A percentile compares a stretch with the other conserved stretches of the same genome.
Conservation (phyloP, 805 yeast genomes). For the Ogataea ramenticola region DNA sequence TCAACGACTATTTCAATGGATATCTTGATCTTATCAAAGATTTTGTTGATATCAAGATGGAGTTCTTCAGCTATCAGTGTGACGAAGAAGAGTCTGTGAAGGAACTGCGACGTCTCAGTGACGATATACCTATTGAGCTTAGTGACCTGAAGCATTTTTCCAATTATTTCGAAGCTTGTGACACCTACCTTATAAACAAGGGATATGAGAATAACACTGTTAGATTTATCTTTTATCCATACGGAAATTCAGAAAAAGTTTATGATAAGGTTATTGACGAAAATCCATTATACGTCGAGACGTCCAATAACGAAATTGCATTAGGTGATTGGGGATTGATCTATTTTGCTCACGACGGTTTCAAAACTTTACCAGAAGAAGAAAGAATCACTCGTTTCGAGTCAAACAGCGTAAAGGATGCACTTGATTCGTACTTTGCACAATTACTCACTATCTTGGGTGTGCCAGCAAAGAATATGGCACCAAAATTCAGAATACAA, state of each 20-base stretch:
- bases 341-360: conserved; percentile 18
- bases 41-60: conserved; percentile 7
- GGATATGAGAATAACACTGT: conserved; percentile 1
- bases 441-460: conserved; percentile 9
- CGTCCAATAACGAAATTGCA: conserved; percentile 13
- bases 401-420: conserved; percentile 9
- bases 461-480: conserved; percentile 17
- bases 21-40: conserved; percentile 2
- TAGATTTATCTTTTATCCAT: conserved; percentile 19
- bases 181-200: not conserved
- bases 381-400: not conserved
- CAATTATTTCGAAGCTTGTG: conserved; percentile 8
- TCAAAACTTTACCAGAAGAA: not conserved
- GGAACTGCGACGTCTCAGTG: conserved; percentile 6
- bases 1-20: conserved; percentile 8
- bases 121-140: conserved; percentile 16
- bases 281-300: conserved; percentile 7
- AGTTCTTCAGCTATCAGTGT: conserved; percentile 1
- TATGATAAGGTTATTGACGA: conserved; percentile 10
- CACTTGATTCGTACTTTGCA: conserved; percentile 19
- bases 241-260: conserved; percentile 14
- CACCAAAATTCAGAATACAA: conserved; percentile 15
- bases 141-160: conserved; percentile 16
- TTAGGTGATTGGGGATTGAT: conserved; percentile 19
- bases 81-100: not conserved